Evolutionary conservation across 1,284 basidiomycete species (phyloP).

Genomic region (Vanrija sp.): DNA sequence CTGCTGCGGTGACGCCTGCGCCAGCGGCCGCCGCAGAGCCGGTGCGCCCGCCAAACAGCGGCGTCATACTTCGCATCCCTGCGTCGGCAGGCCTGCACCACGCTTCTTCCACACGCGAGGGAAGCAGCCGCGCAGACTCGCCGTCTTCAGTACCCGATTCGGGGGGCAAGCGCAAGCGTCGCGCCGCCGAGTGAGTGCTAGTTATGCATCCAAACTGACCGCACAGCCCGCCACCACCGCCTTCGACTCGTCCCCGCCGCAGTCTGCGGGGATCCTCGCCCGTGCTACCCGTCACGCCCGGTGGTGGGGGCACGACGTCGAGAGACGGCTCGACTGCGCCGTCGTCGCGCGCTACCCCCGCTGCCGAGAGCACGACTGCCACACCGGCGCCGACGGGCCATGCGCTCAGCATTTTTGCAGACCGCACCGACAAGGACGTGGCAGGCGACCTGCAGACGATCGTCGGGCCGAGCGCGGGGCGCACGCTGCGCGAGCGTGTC

Average conservation of each 20-base stretch:
- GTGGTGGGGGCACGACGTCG: slow-evolving; percentile 5
- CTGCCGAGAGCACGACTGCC: not conserved
- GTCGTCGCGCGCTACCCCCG: slow-evolving; percentile 13
- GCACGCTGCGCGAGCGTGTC: slow-evolving; percentile 7
- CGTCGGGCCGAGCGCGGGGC: slow-evolving; percentile 9
- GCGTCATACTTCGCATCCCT: slow-evolving; percentile 9
- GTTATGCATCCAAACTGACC: slow-evolving; percentile 1
- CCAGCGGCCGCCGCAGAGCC: too few species aligned
- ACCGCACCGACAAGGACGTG: slow-evolving; percentile 19
- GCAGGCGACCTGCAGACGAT: slow-evolving; percentile 18
- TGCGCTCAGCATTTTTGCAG: slow-evolving; percentile 32
- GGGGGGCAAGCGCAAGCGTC: slow-evolving; percentile 18
- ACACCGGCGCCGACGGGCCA: slow-evolving; percentile 1
- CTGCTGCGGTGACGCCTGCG: too few species aligned
- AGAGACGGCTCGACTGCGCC: slow-evolving; percentile 13
- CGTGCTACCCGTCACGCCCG: not conserved
- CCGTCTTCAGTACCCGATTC: not conserved
- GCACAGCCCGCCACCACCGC: slow-evolving; percentile 4
- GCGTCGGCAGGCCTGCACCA: not conserved
- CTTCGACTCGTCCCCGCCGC: slow-evolving; percentile 8
- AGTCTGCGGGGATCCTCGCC: slow-evolving; percentile 8
- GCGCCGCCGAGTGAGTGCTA: slow-evolving; percentile 11
- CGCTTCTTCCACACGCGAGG: not conserved
- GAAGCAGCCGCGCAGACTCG: slow-evolving; percentile 2
- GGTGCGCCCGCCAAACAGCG: not conserved